A percentile compares a stretch with the other conserved stretches of the same genome.
phyloP scores from a whole-genome alignment of 2,329 filamentous ascomycete species.

The Neonectria magnoliae region DNA sequence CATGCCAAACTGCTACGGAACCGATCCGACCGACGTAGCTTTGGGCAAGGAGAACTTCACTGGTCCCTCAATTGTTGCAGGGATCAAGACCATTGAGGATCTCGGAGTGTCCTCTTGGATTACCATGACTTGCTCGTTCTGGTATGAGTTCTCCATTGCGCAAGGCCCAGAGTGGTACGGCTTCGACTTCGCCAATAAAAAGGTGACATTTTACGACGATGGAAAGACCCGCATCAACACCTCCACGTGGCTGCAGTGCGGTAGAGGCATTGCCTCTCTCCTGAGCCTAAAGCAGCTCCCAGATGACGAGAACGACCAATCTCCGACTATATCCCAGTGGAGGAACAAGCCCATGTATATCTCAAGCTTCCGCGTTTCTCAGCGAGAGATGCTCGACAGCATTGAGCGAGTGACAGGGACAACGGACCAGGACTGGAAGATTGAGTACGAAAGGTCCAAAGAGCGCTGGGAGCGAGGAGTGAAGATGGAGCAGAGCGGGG shows the following conservation, averaged over 20 bases:
- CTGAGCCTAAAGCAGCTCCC: constrained; percentile 58
- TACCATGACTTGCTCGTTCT: constrained; percentile 63
- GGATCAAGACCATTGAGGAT: constrained; percentile 51
- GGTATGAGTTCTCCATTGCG: constrained; percentile 64
- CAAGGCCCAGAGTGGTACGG: constrained; percentile 54
- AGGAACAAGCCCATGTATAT: constrained; percentile 61
- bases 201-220: constrained; percentile 62
- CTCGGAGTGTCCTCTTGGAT: constrained; percentile 56
- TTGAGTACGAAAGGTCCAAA: constrained; percentile 57
- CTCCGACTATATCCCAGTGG: constrained; percentile 45
- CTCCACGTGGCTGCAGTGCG: constrained; percentile 69
- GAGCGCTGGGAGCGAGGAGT: constrained; percentile 61
- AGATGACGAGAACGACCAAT: constrained; percentile 48
- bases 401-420: constrained; percentile 67
- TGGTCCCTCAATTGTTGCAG: constrained; percentile 34
- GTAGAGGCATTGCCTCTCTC: constrained; percentile 61
- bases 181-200: constrained; percentile 57
- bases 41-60: constrained; percentile 50
- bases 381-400: constrained; percentile 72
- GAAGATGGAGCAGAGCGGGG: constrained; percentile 55
- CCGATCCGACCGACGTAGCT: constrained; percentile 50
- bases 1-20: constrained; percentile 63
- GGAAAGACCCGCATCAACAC: constrained; percentile 66
- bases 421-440: constrained; percentile 60
- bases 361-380: constrained; percentile 66